Conservation (phyloP, 2,329 filamentous ascomycete species). For the Clonostachys chloroleuca region DNA sequence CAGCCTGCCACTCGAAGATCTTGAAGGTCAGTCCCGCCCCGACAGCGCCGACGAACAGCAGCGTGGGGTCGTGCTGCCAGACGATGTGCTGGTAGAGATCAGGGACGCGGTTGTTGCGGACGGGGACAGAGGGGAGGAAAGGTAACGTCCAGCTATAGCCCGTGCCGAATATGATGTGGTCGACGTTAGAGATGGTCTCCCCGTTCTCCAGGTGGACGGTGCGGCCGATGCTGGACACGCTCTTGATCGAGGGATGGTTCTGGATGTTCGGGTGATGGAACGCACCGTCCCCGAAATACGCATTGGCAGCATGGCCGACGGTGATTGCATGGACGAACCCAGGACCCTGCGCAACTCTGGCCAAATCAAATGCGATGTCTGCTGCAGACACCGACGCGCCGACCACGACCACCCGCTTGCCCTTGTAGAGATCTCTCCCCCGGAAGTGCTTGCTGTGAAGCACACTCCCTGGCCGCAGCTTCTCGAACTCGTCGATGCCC, state of each 20-base stretch:
- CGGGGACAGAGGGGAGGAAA: slow-evolving; percentile 47
- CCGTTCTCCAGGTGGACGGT: slow-evolving; percentile 55
- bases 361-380: slow-evolving; percentile 54
- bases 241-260: slow-evolving; percentile 39
- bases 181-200: slow-evolving; percentile 43
- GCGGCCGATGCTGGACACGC: slow-evolving; percentile 26
- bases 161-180: slow-evolving; percentile 62
- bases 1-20: slow-evolving; percentile 65
- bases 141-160: slow-evolving; percentile 62
- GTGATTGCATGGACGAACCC: slow-evolving; percentile 40
- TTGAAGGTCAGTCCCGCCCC: slow-evolving; percentile 60
- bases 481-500: slow-evolving; percentile 43
- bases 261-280: slow-evolving; percentile 54
- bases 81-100: slow-evolving; percentile 55
- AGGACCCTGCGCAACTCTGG: slow-evolving; percentile 36
- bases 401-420: slow-evolving; percentile 54
- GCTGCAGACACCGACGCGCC: slow-evolving; percentile 62
- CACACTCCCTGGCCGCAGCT: slow-evolving; percentile 39
- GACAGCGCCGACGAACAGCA: slow-evolving; percentile 56
- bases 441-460: slow-evolving; percentile 52
- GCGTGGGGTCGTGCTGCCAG: slow-evolving; percentile 45
- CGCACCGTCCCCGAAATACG: slow-evolving; percentile 54
- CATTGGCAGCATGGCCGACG: slow-evolving; percentile 39
- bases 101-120: slow-evolving; percentile 50
- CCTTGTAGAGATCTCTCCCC: slow-evolving; percentile 34